Evolutionary conservation across 2,329 filamentous ascomycete genomes (phyloP), one percentile per base, ranked within the genome.

Genomic region (Epichloe typhina): DNA sequence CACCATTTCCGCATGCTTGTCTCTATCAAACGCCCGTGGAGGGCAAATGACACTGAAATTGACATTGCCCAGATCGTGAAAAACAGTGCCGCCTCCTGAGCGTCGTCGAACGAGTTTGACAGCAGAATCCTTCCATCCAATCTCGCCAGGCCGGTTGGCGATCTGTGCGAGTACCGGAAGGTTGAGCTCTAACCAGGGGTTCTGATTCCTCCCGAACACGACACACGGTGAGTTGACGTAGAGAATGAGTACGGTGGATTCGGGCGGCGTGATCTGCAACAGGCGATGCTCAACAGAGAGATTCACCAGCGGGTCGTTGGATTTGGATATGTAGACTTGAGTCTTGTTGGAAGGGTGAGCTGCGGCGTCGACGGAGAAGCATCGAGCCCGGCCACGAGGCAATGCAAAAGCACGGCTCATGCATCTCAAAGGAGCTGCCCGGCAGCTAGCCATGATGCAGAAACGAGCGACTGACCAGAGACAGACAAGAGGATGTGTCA

Each of bases 21-120:
- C 79, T 33, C 93, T 80, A 55, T 91, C 84, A 64, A 97, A 97
- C 1, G 68, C 69, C 0, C 74, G 72, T 0, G 86, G 79, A 90
- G 90, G 90, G 56, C 83, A 88, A 46, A 95, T 94, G 50, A 97
- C 88, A 63, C 85, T 86, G 75, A 90, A 98, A 68, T 98, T 98
- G 58, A 95, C 78, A 64, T 98, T 98, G 50, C 91, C 91, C 41
- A 74, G 69, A 65, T 97, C 93, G 66, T 98, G 93, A 64, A 95
- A 97, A 48, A 98, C 93, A 2, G 93, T 82, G 44, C 93, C 93
- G 46, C 93, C 93, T 31, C 93, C 93, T 21, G 84, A 90, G 47
- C 91, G 80, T 17, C 93, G 79, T 12, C 93, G 82, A 5, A 98
- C 87, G 12, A 95, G 80, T 52, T 74, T 59, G 38, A 80, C 67